Evolutionary conservation across 768 basidiomycete species (phyloP), one percentile per base, ranked within the genome.

Genomic region (Tricholoma matsutake): DNA sequence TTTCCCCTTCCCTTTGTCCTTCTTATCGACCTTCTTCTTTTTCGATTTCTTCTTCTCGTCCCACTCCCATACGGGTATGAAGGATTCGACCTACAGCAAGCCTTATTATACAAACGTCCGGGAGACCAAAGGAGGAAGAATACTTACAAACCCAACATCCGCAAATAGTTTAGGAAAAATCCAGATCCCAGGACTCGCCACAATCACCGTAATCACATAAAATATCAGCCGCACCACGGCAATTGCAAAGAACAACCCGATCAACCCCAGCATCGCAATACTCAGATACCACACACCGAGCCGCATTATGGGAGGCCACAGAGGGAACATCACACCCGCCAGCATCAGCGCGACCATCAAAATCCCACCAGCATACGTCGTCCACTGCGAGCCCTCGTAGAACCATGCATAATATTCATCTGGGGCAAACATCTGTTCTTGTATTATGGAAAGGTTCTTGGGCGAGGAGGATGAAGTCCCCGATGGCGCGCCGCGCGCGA

Each of bases 91-190:
- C 96, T 98, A 67, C n/a, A 32, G 16, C 51, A 45, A n/a, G n/a
- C n/a, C n/a, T 14, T 52, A 31, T 61, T 25, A 64, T 32, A 20
- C 8, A 16, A 34, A 22, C 29, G 35, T 52, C n/a, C 34, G 2
- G 18, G 51, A 2, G 41, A 29, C 45, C 32, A 41, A 52, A 61
- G 16, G 31, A 55, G 32, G 25, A 35, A 31, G 51, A 20, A 8
- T 14, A 87, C 96, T 75, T 72, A 99, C 97, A 70, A 98, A 96
- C 73, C 97, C 96, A 58, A 98, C 96, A 69, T 99, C 96, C 13
- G 96, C 97, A 65, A 99, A 98, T 32, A 99, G 78, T 71, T 96
- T 89, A 0, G 97, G 97, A 81, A 98, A 99, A 78, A 98, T 90
- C 97, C 97, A 99, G 53, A 99, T 97, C 45, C 96, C 97, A 13